phyloP scores from a whole-genome alignment of 2,329 filamentous ascomycete species.

The Aspergillus sp. region DNA sequence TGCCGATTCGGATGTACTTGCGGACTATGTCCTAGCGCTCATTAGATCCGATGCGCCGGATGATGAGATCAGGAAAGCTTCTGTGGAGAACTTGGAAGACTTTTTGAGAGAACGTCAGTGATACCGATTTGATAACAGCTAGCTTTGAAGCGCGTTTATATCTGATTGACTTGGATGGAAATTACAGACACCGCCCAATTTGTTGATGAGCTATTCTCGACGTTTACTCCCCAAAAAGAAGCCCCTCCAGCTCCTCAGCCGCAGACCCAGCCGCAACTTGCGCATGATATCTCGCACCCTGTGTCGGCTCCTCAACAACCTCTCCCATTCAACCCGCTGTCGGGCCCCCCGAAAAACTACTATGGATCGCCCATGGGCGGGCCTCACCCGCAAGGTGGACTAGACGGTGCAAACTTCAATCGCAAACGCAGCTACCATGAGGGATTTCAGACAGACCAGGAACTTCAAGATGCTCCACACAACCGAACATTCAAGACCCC shows the following conservation, averaged over 20 bases:
- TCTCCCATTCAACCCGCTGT: slow-evolving; percentile 17
- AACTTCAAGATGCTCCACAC: slow-evolving; percentile 37
- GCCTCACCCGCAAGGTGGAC: slow-evolving; percentile 15
- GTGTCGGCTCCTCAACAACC: slow-evolving; percentile 13
- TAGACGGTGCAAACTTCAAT: slow-evolving; percentile 25
- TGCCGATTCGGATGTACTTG: slow-evolving; percentile 57
- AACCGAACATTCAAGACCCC: slow-evolving; percentile 46
- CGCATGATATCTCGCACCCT: slow-evolving; percentile 17
- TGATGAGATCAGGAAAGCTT: slow-evolving; percentile 48
- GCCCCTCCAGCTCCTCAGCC: slow-evolving; percentile 19
- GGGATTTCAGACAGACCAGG: slow-evolving; percentile 41
- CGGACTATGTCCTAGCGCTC: slow-evolving; percentile 58
- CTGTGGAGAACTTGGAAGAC: slow-evolving; percentile 53
- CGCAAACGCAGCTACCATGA: slow-evolving; percentile 53
- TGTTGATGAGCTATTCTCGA: slow-evolving; percentile 52
- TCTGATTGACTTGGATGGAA: slow-evolving; percentile 6
- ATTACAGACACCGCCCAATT: slow-evolving; percentile 47
- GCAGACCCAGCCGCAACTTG: slow-evolving; percentile 17
- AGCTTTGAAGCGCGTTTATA: not conserved
- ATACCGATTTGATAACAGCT: slow-evolving; percentile 2
- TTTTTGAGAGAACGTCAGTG: slow-evolving; percentile 52
- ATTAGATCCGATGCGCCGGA: slow-evolving; percentile 53
- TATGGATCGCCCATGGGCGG: slow-evolving; percentile 15
- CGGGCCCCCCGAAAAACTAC: slow-evolving; percentile 14
- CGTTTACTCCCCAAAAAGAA: slow-evolving; percentile 43